Conservation (phyloP, 164 flowering plant species). For the Magnolia changhungtana region DNA sequence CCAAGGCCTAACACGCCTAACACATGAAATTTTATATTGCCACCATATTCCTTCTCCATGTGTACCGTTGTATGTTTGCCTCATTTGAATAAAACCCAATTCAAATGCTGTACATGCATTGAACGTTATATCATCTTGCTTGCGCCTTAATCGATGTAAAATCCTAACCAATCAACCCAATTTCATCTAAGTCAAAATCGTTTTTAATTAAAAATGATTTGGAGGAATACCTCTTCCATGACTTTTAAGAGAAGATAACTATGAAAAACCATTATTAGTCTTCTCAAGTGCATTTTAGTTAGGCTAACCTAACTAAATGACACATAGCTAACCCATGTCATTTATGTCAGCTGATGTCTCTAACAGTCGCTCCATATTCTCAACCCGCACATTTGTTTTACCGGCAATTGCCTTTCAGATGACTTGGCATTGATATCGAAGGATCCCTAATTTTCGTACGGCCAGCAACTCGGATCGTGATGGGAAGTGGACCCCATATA, state of each 20-base stretch:
- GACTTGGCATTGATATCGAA: too few relatives aligned
- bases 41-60: neutral
- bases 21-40: neutral
- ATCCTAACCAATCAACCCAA: neutral
- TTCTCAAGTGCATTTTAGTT: slow-evolving; percentile 3
- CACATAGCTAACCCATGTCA: slow-evolving; percentile 3
- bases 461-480: too few relatives aligned
- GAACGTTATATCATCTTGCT: neutral
- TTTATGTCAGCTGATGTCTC: too few relatives aligned
- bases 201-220: neutral
- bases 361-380: too few relatives aligned
- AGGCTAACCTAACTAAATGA: slow-evolving; percentile 14
- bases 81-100: neutral
- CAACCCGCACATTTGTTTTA: too few relatives aligned
- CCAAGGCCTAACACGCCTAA: neutral
- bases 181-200: neutral
- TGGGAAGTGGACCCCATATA: too few relatives aligned
- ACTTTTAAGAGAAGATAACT: neutral
- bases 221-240: neutral
- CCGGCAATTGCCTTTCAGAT: too few relatives aligned
- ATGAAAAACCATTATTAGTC: slow-evolving; percentile 1
- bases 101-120: neutral
- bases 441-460: too few relatives aligned
- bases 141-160: neutral
- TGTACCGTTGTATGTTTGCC: neutral